phyloP scores from a whole-genome alignment of 2,329 filamentous ascomycete species.

The Nakataea oryzae region DNA sequence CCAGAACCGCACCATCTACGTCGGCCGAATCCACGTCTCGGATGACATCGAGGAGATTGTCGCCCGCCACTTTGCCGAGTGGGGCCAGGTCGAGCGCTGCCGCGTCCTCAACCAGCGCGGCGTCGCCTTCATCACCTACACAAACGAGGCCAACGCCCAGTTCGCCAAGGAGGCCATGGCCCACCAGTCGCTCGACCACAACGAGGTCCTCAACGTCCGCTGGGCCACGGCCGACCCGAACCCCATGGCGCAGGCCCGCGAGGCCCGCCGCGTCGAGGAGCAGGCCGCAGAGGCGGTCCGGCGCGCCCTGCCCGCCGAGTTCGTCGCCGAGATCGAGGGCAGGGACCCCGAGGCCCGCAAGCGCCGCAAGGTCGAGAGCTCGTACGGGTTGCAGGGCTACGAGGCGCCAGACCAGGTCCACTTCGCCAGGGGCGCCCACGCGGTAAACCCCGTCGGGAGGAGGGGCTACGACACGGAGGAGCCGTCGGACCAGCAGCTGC shows the following conservation, averaged over 20 bases:
- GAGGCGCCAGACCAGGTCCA: constrained; percentile 91
- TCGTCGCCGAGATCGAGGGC: constrained; percentile 89
- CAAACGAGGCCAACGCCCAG: constrained; percentile 79
- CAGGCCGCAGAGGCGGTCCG: constrained; percentile 92
- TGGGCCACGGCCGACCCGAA: constrained; percentile 98
- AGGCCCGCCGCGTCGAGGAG: constrained; percentile 82
- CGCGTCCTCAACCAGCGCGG: constrained; percentile 82
- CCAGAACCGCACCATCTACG: constrained; percentile 87
- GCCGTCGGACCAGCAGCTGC: constrained; percentile 16
- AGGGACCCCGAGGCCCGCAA: constrained; percentile 80
- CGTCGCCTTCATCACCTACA: constrained; percentile 91
- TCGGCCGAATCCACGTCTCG: constrained; percentile 87
- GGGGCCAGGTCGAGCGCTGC: constrained; percentile 82
- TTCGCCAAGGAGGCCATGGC: constrained; percentile 96
- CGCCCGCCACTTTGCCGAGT: constrained; percentile 89
- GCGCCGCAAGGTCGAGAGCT: constrained; percentile 78
- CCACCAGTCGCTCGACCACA: constrained; percentile 83
- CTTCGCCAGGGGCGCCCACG: constrained; percentile 69
- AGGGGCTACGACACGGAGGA: constrained; percentile 37
- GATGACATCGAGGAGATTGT: constrained; percentile 98
- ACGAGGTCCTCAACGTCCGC: constrained; percentile 86
- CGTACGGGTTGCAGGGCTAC: constrained; percentile 82
- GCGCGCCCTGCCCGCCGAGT: constrained; percentile 76
- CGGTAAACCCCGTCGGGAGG: constrained; percentile 48
- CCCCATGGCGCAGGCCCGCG: constrained; percentile 84